Conservation (phyloP, 2,329 filamentous ascomycete species). For the Penicillium olsonii region DNA sequence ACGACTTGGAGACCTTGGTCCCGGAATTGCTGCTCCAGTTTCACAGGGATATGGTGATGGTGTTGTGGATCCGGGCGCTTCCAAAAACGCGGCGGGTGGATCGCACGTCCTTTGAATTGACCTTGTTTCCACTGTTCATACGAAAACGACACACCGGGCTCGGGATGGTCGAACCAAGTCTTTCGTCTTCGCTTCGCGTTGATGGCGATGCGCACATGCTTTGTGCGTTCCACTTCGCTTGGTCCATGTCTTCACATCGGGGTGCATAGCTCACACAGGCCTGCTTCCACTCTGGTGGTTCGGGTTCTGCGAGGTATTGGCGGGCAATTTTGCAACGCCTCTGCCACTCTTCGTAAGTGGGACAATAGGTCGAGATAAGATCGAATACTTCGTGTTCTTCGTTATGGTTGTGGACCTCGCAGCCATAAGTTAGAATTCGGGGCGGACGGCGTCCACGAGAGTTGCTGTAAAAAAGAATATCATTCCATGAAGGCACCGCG, state of each 20-base stretch:
- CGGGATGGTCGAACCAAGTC: background rate
- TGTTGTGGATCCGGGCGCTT: background rate
- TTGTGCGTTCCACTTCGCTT: background rate
- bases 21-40: background rate
- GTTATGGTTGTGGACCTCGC: background rate
- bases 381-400: background rate
- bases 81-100: background rate
- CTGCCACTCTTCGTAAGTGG: background rate
- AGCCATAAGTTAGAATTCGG: conserved; percentile 9
- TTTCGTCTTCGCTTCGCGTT: background rate
- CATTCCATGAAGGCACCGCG: conserved; percentile 7
- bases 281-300: background rate
- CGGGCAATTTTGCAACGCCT: background rate
- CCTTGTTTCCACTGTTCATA: background rate
- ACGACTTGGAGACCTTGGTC: background rate
- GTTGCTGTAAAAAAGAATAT: conserved; percentile 6
- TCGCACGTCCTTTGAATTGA: background rate
- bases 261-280: background rate
- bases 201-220: background rate
- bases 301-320: background rate
- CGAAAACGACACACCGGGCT: background rate
- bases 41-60: background rate
- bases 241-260: background rate
- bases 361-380: background rate
- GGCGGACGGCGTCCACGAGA: conserved; percentile 2